Conservation (phyloP, 805 yeast genomes). For the Maudiozyma pseudohumilis region DNA sequence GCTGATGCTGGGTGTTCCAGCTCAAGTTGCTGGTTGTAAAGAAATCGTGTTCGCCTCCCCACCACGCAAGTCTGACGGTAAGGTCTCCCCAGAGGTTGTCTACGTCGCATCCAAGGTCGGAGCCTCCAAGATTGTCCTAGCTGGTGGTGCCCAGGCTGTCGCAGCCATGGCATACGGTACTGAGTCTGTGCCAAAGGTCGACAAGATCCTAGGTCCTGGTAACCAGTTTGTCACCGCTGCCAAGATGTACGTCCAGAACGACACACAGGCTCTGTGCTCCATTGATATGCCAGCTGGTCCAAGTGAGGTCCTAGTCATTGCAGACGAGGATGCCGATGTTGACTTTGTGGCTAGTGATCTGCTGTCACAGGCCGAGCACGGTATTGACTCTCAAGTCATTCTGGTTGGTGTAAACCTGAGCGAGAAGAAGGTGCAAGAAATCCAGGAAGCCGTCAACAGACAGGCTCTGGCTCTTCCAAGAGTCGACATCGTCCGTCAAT, state of each 20-base stretch:
- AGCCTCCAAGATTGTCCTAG: slow-evolving; percentile 79
- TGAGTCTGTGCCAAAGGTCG: slow-evolving; percentile 81
- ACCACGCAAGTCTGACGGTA: slow-evolving; percentile 80
- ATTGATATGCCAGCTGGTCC: slow-evolving; percentile 99
- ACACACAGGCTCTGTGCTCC: slow-evolving; percentile 86
- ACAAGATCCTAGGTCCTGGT: slow-evolving; percentile 97
- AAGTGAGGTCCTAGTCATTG: slow-evolving; percentile 92
- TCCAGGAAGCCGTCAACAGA: slow-evolving; percentile 72
- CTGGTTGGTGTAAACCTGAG: slow-evolving; percentile 72
- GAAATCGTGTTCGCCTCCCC: slow-evolving; percentile 92
- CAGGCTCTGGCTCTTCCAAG: slow-evolving; percentile 86
- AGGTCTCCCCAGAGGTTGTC: slow-evolving; percentile 90
- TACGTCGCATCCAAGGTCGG: slow-evolving; percentile 96
- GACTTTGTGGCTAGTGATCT: slow-evolving; percentile 96
- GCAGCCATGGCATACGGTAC: slow-evolving; percentile 99
- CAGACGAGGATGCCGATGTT: slow-evolving; percentile 80
- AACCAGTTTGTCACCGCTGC: slow-evolving; percentile 99
- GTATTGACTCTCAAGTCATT: slow-evolving; percentile 94
- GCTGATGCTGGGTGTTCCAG: slow-evolving; percentile 97
- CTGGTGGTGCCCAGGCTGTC: slow-evolving; percentile 99
- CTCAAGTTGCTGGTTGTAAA: slow-evolving; percentile 92
- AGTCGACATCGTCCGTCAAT: slow-evolving; percentile 83
- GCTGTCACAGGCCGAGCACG: slow-evolving; percentile 97
- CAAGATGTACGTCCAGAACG: slow-evolving; percentile 94
- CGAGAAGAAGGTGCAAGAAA: slow-evolving; percentile 46